A percentile compares a stretch with the other conserved stretches of the same genome.
Evolutionary conservation across 2,329 filamentous ascomycete species (phyloP).

Genomic region (Phaeosphaeria sp.): DNA sequence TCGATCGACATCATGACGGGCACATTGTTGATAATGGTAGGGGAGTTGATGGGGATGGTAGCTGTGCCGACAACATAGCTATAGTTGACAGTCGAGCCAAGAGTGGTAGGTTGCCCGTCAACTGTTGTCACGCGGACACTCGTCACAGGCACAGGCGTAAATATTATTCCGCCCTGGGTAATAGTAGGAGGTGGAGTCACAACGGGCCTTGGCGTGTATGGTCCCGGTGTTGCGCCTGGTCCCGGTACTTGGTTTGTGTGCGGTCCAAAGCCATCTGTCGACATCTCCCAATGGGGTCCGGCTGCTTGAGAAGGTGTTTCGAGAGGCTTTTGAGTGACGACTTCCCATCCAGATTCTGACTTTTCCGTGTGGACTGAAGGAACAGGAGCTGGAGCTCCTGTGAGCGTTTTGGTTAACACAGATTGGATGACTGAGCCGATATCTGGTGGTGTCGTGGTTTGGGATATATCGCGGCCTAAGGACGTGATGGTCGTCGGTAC

Average conservation of each 20-base stretch:
- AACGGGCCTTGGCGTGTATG: background rate
- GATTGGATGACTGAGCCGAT: conserved; percentile 3
- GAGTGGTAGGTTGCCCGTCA: conserved; percentile 5
- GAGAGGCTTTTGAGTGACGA: background rate
- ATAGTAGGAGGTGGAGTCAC: conserved; percentile 3
- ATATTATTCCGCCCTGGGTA: background rate
- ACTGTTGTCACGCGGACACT: conserved; percentile 2
- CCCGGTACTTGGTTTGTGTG: background rate
- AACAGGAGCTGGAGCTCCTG: background rate
- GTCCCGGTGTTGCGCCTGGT: background rate
- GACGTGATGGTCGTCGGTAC: background rate
- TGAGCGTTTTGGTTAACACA: background rate
- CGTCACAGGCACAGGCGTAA: conserved; percentile 6
- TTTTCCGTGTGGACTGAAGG: background rate
- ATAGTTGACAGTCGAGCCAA: conserved; percentile 3
- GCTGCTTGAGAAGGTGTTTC: background rate
- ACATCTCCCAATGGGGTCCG: background rate
- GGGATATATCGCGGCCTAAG: background rate
- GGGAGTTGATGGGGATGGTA: conserved; percentile 12
- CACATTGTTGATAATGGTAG: conserved; percentile 18
- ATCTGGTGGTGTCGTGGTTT: background rate
- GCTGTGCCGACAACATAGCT: conserved; percentile 15
- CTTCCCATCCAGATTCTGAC: conserved; percentile 2
- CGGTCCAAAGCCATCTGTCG: background rate
- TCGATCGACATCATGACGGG: conserved; percentile 18